Base-by-base conservation (phyloP, 148 eudicot genomes). In the Cornus kousa region DNA sequence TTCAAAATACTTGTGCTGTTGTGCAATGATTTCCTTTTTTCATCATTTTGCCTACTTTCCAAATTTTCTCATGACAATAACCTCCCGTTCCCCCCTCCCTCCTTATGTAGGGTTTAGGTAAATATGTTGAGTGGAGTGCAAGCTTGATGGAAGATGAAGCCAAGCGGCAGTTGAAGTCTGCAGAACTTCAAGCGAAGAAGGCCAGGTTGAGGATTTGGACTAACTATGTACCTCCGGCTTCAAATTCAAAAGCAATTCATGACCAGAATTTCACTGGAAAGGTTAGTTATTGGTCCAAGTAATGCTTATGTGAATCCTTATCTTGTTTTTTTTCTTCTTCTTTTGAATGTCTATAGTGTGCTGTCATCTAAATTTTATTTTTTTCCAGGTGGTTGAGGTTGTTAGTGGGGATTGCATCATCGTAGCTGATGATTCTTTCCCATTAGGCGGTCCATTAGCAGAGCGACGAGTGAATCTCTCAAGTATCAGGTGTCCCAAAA, bases 81-180 rank as follows among this genome's bases (percentile, higher is more conserved):
- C 28, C 28, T 28, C 28, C 28, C 28, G 28, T 28, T 43, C 28
- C 28, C 28, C 28, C 28, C 28, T n/a, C n/a, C n/a, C n/a, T n/a
- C n/a, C n/a, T n/a, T 3, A 59, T 86, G 28, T 70, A 97, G 99
- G 99, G 99, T 55, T 89, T 88, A 77, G 99, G 97, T 75, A 94
- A 92, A 83, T 94, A 86, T 86, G 97, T 92, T 74, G 97, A 94
- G 57, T 92, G 98, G 99, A 97, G 99, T 82, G 97, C 96, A 79
- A 94, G 82, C 78, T 32, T 86, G 86, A 67, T 97, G 89, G 99
- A 97, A 82, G 91, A 86, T 24, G 93, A 91, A 64, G 93, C 87
- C 64, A 92, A 83, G 82, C 74, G 83, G 74, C 85, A 73, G 73
- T 78, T 97, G 77, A 94, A 94, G 83, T 67, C 88, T 75, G 90